A percentile compares a stretch with the other conserved stretches of the same genome.
Evolutionary conservation across 108 stramenopile species (phyloP).

Genomic region (Fragilariopsis cylindrus): DNA sequence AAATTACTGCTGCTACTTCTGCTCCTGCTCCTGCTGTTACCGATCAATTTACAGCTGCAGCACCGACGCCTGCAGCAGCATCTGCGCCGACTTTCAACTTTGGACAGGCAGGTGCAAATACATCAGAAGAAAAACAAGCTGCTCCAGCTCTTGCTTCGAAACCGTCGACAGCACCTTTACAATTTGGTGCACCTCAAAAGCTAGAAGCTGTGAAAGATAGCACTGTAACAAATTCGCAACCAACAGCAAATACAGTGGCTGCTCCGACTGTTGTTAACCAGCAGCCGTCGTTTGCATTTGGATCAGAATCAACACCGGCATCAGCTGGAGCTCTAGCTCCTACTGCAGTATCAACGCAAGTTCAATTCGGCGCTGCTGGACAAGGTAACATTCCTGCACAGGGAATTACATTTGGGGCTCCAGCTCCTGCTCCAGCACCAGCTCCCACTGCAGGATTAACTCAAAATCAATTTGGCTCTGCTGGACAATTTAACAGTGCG

Average conservation of each 20-base stretch:
- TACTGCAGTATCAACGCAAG: not conserved
- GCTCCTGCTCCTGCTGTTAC: not conserved
- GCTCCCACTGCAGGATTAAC: not conserved
- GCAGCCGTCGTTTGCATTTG: not conserved
- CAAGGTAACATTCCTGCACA: not conserved
- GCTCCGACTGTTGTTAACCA: not conserved
- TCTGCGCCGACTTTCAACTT: not conserved
- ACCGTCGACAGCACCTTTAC: not conserved
- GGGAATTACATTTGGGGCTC: not conserved
- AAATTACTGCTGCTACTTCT: not conserved
- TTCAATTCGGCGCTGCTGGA: not conserved
- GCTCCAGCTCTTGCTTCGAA: not conserved
- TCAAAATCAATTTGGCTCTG: not conserved
- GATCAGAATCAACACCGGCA: not conserved
- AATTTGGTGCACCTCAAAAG: not conserved
- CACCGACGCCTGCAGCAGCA: not conserved
- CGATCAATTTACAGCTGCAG: not conserved
- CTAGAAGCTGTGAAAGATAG: not conserved
- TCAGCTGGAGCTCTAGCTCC: slow-evolving; percentile 8
- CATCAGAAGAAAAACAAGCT: not conserved
- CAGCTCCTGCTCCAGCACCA: not conserved
- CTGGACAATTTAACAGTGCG: not conserved
- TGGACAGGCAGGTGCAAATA: not conserved
- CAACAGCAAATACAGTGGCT: slow-evolving; percentile 9
- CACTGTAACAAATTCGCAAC: not conserved